These are phyloP conservation scores for Sugiyamaella pinicola DNA, from an alignment of 1,139 yeast species.

Conservation along the genomic window DNA sequence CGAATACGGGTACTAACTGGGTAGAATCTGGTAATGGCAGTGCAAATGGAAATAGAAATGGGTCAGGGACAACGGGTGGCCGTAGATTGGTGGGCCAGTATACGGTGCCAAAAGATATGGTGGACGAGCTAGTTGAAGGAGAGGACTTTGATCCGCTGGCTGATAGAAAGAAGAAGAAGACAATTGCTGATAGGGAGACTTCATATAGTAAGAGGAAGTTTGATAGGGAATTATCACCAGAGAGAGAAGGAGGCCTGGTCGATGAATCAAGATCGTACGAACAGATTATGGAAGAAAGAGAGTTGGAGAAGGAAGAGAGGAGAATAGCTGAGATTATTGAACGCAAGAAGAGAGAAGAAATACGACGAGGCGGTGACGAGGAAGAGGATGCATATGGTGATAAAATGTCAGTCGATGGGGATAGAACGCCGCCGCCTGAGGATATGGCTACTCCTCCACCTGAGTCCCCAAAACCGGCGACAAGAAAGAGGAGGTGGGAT, in stretches of 20 bases:
- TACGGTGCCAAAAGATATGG: slow-evolving; percentile 38
- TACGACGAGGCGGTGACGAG: slow-evolving; percentile 10
- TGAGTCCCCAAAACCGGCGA: slow-evolving; percentile 27
- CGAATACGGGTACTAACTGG: background rate
- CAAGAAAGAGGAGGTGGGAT: slow-evolving; percentile 44
- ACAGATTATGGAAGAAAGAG: slow-evolving; percentile 38
- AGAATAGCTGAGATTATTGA: slow-evolving; percentile 36
- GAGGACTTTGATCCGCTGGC: slow-evolving; percentile 46
- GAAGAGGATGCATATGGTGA: slow-evolving; percentile 23
- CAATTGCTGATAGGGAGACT: slow-evolving; percentile 44
- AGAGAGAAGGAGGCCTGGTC: slow-evolving; percentile 25
- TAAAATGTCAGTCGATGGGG: slow-evolving; percentile 28
- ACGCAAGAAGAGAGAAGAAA: slow-evolving; percentile 25
- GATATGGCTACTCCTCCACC: slow-evolving; percentile 21
- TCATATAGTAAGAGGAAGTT: slow-evolving; percentile 50
- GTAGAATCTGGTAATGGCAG: slow-evolving; percentile 1
- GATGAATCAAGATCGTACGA: slow-evolving; percentile 30
- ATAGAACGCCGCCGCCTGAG: slow-evolving; percentile 23
- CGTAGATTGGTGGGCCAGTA: slow-evolving; percentile 38
- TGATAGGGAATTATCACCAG: slow-evolving; percentile 41
- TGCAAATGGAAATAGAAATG: background rate
- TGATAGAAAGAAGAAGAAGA: slow-evolving; percentile 39
- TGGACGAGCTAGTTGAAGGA: slow-evolving; percentile 38
- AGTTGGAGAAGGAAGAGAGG: slow-evolving; percentile 41
- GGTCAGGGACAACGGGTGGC: background rate